Conservation (phyloP, 306 rosid genomes). For the Astragalus glycyphyllos region DNA sequence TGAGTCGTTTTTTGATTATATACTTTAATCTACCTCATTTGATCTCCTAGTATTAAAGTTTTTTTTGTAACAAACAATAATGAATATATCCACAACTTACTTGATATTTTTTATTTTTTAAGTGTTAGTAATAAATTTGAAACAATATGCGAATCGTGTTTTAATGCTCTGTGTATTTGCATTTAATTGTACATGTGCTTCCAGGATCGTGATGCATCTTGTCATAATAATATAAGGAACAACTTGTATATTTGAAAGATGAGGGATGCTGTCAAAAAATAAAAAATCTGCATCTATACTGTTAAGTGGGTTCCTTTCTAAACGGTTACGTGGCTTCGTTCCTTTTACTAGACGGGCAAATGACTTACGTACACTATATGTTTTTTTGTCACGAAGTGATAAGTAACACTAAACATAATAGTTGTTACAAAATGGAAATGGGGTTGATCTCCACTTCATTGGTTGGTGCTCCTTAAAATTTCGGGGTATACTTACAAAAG, state of each 20-base stretch:
- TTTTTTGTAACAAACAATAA: background rate
- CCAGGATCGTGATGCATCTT: constrained; percentile 28
- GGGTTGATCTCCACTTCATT: too few species aligned
- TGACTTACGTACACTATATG: too few species aligned
- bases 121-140: constrained; percentile 6
- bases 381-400: too few species aligned
- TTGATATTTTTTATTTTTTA: too few species aligned
- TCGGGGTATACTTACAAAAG: too few species aligned
- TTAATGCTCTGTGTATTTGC: constrained; percentile 39
- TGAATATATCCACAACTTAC: constrained; percentile 7
- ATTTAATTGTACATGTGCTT: constrained; percentile 52
- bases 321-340: too few species aligned
- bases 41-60: background rate
- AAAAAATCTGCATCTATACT: background rate
- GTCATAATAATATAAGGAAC: constrained; percentile 29
- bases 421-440: too few species aligned
- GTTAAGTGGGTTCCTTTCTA: too few species aligned
- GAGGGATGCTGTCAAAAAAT: background rate
- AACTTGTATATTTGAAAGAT: constrained; percentile 22
- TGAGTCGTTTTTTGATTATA: constrained; percentile 21
- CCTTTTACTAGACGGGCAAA: too few species aligned
- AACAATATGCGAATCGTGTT: constrained; percentile 22
- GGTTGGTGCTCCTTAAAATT: too few species aligned
- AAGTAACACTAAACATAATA: too few species aligned
- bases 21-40: background rate